A percentile compares a stretch with the other conserved stretches of the same genome.
phyloP scores from a whole-genome alignment of 1,284 basidiomycete species.

The Prillingera fragicola region DNA sequence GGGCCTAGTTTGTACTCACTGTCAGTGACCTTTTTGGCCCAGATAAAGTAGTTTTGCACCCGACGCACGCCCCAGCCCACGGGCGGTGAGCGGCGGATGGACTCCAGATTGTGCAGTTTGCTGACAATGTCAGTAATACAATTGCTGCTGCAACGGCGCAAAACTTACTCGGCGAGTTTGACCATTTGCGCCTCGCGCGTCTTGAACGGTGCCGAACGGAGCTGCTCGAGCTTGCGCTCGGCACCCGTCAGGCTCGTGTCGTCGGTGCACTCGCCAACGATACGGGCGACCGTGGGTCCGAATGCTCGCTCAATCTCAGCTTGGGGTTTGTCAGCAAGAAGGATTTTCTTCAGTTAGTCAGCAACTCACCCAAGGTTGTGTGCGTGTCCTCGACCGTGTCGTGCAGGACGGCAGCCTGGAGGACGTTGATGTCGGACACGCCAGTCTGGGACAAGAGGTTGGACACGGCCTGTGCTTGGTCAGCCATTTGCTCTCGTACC shows the following conservation, averaged over 20 bases:
- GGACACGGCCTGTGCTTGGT: conserved; percentile 35
- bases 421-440: conserved; percentile 37
- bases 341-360: not conserved
- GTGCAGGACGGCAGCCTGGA: conserved; percentile 48
- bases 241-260: conserved; percentile 29
- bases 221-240: conserved; percentile 45
- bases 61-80: conserved; percentile 45
- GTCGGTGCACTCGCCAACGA: conserved; percentile 47
- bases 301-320: conserved; percentile 37
- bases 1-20: conserved; percentile 22
- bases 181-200: conserved; percentile 47
- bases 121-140: conserved; percentile 13
- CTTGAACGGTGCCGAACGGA: conserved; percentile 41
- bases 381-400: conserved; percentile 50
- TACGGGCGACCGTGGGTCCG: conserved; percentile 42
- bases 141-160: too few relatives aligned
- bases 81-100: conserved; percentile 40
- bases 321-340: not conserved
- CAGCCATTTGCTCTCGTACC: not conserved
- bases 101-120: conserved; percentile 49
- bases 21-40: conserved; percentile 49
- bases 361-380: conserved; percentile 35
- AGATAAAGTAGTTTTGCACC: conserved; percentile 47
- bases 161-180: conserved; percentile 46
- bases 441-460: conserved; percentile 43